Conservation (phyloP, 2,329 filamentous ascomycete genomes). For the Domatiomyces globalis region DNA sequence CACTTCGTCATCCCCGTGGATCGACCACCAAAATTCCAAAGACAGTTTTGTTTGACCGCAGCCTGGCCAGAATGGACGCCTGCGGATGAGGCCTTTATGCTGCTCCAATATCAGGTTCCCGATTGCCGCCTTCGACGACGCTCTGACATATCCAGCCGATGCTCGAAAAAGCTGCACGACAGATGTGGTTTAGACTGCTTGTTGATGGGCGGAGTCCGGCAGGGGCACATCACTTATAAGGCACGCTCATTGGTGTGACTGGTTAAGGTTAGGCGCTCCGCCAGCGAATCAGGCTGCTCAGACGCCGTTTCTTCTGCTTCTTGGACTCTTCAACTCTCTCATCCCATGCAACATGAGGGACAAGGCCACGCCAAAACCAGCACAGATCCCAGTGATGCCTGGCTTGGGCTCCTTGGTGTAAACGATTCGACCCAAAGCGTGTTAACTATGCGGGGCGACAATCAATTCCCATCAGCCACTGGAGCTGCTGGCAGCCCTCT, state of each 20-base stretch:
- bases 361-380: background rate
- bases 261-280: background rate
- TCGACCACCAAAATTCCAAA: too few relatives aligned
- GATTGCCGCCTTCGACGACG: background rate
- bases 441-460: background rate
- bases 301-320: background rate
- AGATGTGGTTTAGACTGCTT: background rate
- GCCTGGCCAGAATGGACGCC: too few relatives aligned
- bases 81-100: background rate
- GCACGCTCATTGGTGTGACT: background rate
- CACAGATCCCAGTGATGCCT: background rate
- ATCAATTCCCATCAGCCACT: slow-evolving; percentile 8
- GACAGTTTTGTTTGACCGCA: too few relatives aligned
- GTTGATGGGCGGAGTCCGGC: background rate
- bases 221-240: background rate
- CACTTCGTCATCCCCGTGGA: too few relatives aligned
- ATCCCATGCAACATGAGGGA: background rate
- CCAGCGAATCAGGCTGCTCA: background rate
- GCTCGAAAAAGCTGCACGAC: background rate
- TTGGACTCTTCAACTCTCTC: background rate
- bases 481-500: slow-evolving; percentile 9
- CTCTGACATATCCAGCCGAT: background rate
- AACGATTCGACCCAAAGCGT: background rate
- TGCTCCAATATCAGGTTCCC: background rate
- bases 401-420: background rate